Percentiles rank a stretch among this genome's conserved stretches.
Evolutionary conservation across 1,284 basidiomycete species (phyloP).

Genomic region (Mrakiaceae sp.): DNA sequence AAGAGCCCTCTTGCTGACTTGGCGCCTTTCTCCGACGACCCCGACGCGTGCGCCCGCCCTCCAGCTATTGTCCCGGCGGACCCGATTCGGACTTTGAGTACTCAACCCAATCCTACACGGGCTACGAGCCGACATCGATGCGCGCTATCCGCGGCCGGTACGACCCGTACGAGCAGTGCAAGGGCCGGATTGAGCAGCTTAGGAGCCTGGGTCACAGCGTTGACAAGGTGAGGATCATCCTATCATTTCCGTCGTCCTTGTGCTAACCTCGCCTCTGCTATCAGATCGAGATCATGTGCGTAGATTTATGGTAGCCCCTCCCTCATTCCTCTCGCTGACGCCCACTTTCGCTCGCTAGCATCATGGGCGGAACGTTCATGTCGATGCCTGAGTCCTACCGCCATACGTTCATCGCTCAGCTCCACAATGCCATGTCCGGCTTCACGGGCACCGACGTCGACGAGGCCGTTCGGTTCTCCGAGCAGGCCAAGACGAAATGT

Average conservation of each 20-base stretch:
- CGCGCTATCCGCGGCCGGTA: slow-evolving; percentile 95
- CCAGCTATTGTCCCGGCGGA: slow-evolving; percentile 94
- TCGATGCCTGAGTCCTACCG: slow-evolving; percentile 96
- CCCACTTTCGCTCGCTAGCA: slow-evolving; percentile 24
- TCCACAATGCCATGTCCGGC: slow-evolving; percentile 94
- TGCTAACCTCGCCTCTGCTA: background rate
- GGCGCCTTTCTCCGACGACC: background rate
- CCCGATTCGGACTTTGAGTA: slow-evolving; percentile 99
- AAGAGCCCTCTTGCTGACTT: background rate
- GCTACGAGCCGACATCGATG: slow-evolving; percentile 98
- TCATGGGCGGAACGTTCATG: slow-evolving; percentile 99
- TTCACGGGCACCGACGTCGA: slow-evolving; percentile 89
- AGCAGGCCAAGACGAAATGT: slow-evolving; percentile 94
- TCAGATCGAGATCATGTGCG: slow-evolving; percentile 82
- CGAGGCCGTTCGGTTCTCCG: slow-evolving; percentile 95
- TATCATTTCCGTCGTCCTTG: background rate
- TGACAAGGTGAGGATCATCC: slow-evolving; percentile 59
- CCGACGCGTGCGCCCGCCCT: too few relatives aligned
- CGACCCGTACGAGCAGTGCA: slow-evolving; percentile 96
- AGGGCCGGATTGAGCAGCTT: slow-evolving; percentile 88
- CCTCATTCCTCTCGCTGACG: background rate
- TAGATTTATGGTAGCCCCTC: background rate
- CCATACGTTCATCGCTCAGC: slow-evolving; percentile 83
- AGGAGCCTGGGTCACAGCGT: slow-evolving; percentile 90
- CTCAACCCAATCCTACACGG: slow-evolving; percentile 95